Percentiles rank a stretch among this genome's conserved stretches.
phyloP scores from a whole-genome alignment of 2,329 filamentous ascomycete species.

The Neopestalotiopsis clavispora region DNA sequence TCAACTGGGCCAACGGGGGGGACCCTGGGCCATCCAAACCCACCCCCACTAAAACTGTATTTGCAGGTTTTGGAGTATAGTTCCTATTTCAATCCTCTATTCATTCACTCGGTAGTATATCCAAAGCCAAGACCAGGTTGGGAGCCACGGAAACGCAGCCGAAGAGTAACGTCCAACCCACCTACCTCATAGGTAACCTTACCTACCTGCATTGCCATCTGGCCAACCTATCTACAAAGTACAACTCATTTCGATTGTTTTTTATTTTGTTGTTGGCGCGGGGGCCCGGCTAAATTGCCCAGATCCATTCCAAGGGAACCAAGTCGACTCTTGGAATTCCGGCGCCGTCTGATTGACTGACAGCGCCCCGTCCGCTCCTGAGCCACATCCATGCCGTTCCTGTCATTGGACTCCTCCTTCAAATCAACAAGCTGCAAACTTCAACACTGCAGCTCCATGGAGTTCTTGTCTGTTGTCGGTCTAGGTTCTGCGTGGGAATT shows the following conservation, averaged over 20 bases:
- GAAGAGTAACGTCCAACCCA: no score
- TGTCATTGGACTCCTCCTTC: neutral
- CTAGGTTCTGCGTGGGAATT: neutral
- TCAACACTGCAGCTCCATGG: slow-evolving; percentile 10
- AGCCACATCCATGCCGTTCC: neutral
- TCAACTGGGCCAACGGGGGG: neutral
- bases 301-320: neutral
- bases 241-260: no score
- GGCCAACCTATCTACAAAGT: no score
- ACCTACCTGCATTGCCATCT: neutral
- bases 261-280: neutral
- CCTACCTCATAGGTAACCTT: neutral
- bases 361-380: neutral
- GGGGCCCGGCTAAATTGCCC: neutral
- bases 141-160: no score
- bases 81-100: slow-evolving; percentile 3
- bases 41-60: neutral
- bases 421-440: neutral
- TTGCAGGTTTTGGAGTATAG: neutral
- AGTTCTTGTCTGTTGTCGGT: slow-evolving; percentile 9
- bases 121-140: neutral
- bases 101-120: neutral
- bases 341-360: neutral
- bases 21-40: neutral
- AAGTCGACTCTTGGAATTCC: neutral